A percentile compares a stretch with the other conserved stretches of the same genome.
Conservation (phyloP, 179 eudicot species). For the Vitellaria paradoxa region DNA sequence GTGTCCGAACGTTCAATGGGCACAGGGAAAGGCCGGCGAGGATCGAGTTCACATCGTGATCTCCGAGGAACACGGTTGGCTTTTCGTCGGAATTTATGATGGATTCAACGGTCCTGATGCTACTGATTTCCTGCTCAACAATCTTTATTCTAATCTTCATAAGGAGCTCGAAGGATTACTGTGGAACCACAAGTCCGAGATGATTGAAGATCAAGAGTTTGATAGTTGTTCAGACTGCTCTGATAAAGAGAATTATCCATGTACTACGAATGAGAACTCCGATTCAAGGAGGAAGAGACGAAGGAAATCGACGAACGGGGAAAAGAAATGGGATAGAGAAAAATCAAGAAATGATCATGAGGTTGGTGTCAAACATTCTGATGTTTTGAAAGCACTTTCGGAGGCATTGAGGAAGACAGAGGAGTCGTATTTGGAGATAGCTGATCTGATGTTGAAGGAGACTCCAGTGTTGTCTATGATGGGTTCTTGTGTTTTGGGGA, state of each 20-base stretch:
- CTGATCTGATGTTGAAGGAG: constrained; percentile 76
- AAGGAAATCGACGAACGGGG: background rate
- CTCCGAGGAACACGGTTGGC: constrained; percentile 75
- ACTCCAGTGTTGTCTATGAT: constrained; percentile 83
- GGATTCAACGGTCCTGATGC: constrained; percentile 95
- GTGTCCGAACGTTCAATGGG: constrained; percentile 72
- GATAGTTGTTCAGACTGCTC: background rate
- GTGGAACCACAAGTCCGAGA: constrained; percentile 29
- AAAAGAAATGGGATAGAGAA: background rate
- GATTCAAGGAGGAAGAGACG: constrained; percentile 6
- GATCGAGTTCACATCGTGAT: constrained; percentile 75
- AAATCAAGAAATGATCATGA: background rate
- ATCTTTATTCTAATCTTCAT: constrained; percentile 57
- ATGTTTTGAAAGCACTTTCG: constrained; percentile 68
- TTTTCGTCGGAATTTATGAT: constrained; percentile 79
- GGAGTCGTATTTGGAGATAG: constrained; percentile 66
- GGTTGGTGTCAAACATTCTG: constrained; percentile 40
- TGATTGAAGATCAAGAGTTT: background rate
- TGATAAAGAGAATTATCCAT: background rate
- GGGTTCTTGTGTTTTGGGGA: constrained; percentile 93
- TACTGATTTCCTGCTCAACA: constrained; percentile 63
- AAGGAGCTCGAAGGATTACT: constrained; percentile 58
- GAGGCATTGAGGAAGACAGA: constrained; percentile 81
- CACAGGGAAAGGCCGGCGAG: constrained; percentile 92
- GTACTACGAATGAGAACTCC: background rate